These are phyloP conservation scores for Cyclocybe aegerita DNA, from an alignment of 768 basidiomycete species.

Conservation along the genomic window DNA sequence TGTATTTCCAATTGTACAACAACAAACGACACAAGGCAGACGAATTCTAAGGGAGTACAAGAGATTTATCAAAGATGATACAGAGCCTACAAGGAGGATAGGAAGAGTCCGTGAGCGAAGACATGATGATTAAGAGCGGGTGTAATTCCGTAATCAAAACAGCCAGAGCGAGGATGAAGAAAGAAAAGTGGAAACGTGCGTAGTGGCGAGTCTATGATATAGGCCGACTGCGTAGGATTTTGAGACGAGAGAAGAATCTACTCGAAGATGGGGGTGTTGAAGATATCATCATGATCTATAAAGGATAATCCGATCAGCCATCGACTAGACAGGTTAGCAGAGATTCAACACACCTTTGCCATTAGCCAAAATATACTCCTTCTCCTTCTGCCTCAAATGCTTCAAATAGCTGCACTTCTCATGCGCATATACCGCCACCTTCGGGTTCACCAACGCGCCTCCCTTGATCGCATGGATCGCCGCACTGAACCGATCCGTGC, in stretches of 20 bases:
- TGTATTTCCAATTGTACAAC: too few relatives aligned
- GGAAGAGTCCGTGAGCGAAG: too few relatives aligned
- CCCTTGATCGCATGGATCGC: slow-evolving; percentile 61
- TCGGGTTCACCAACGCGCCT: slow-evolving; percentile 49
- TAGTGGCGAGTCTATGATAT: too few relatives aligned
- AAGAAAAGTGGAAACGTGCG: too few relatives aligned
- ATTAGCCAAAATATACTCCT: slow-evolving; percentile 56
- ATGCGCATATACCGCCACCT: slow-evolving; percentile 59
- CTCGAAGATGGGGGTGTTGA: slow-evolving; percentile 46
- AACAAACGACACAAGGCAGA: too few relatives aligned
- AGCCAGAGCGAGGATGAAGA: too few relatives aligned
- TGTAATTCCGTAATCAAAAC: too few relatives aligned
- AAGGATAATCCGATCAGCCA: not conserved
- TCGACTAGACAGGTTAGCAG: not conserved
- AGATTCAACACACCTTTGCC: slow-evolving; percentile 47
- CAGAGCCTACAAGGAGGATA: too few relatives aligned
- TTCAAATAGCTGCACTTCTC: slow-evolving; percentile 53
- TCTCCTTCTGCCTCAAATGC: slow-evolving; percentile 62
- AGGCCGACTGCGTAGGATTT: too few relatives aligned
- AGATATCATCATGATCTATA: slow-evolving; percentile 44
- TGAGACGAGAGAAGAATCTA: slow-evolving; percentile 2
- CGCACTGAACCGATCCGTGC: slow-evolving; percentile 65
- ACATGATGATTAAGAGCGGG: too few relatives aligned
- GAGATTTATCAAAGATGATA: too few relatives aligned
- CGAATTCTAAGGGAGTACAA: too few relatives aligned